Conservation (phyloP, 2,329 filamentous ascomycete genomes). For the Cladosporium cucumerinum region DNA sequence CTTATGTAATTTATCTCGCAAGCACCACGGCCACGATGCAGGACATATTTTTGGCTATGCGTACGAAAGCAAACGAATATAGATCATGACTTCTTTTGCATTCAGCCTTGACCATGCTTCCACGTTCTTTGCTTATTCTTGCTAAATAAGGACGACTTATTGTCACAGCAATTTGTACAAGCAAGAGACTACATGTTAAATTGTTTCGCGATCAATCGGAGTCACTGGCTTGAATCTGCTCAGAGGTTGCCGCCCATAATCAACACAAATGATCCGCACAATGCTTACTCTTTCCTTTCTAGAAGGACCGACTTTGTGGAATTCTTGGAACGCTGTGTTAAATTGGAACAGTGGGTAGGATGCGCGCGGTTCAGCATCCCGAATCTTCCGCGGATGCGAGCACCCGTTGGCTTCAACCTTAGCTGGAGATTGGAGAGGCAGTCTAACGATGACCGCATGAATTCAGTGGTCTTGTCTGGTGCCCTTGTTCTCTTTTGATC, state of each 20-base stretch:
- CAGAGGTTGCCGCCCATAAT: too few species aligned
- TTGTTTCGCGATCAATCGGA: too few species aligned
- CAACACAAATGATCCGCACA: too few species aligned
- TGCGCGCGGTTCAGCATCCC: not conserved
- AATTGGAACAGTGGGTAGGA: not conserved
- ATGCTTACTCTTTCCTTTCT: not conserved
- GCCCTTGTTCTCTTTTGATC: not conserved
- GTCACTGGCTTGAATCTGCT: too few species aligned
- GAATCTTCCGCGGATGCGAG: not conserved
- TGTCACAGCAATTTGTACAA: too few species aligned
- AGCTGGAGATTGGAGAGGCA: not conserved
- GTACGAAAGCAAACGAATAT: not conserved
- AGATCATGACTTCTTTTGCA: not conserved
- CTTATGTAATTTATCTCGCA: not conserved
- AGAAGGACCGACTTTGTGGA: not conserved
- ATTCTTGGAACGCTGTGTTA: not conserved
- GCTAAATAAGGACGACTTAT: too few species aligned
- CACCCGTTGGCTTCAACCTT: slow-evolving; percentile 1
- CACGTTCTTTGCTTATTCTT: too few species aligned
- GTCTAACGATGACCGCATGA: not conserved
- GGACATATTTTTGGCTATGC: not conserved
- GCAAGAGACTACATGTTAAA: too few species aligned
- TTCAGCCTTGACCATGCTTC: not conserved
- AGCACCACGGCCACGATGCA: not conserved
- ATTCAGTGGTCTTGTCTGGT: not conserved